Base-by-base conservation (phyloP, 371 early-diverging fungal genomes). In the Amoeboaphelidium occidentale region DNA sequence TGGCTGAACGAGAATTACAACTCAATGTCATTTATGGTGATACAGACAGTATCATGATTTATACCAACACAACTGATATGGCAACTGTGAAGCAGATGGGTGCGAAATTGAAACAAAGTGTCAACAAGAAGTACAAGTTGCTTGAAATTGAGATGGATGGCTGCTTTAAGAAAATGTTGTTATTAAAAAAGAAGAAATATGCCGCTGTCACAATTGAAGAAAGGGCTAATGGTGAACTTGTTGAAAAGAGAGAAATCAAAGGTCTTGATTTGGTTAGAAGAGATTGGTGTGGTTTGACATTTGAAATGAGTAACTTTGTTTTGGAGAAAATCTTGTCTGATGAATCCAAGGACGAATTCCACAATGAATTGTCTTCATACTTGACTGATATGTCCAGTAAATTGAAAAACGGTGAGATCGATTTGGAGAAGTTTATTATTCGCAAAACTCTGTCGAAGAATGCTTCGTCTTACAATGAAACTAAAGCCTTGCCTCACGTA, bases 31-130 rank as follows among this genome's bases (percentile, higher is more conserved):
- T 99, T 62, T 99, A 99, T 65, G 99, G 99, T 56, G 99, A 99
- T 63, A 99, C 99, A 0, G 99, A 99, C 66, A 97, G 98, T 2
- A 91, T 99, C 53, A 99, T 99, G 99, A 90, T 99, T 46, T 69
- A 97, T 60, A 96, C 96, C 2, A 77, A 79, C 52, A 75, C 79
- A n/a, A 64, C 57, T 12, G 74, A 81, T n/a, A 55, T 85, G 0
- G 60, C 61, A 1, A 69, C 81, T 43, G 92, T 84, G 44, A 70
- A 76, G 43, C 75, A 86, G 39, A 72, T 91, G 41, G 93, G 89
- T 13, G 63, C 73, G 3, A 63, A 73, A 23, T 66, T 99, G 49
- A 81, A 82, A 55, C 68, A 76, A 48, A 66, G 68, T 24, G 93
- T 97, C 48, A 99, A 98, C 60, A 75, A 79, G 43, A 72, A 78